phyloP scores from a whole-genome alignment of 371 early-diverging fungal genomes.

The Mortierella sp. region DNA sequence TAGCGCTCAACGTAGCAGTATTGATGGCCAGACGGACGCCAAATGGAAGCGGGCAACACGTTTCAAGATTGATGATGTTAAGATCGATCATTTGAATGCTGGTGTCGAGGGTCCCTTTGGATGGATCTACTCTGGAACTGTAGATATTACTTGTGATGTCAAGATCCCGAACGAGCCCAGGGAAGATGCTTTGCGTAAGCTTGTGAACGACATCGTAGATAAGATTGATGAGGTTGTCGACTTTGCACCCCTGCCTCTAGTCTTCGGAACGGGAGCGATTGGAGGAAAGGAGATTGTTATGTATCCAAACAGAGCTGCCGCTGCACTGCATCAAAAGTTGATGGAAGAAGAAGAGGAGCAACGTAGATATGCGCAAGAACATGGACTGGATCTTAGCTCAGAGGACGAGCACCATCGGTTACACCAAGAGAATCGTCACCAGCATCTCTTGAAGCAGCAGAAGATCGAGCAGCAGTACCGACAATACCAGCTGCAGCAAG shows the following conservation, averaged over 20 bases:
- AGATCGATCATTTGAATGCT: slow-evolving; percentile 91
- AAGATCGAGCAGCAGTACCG: slow-evolving; percentile 18
- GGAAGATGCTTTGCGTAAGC: slow-evolving; percentile 70
- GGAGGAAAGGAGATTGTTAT: slow-evolving; percentile 59
- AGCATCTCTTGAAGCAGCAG: slow-evolving; percentile 20
- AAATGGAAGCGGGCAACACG: slow-evolving; percentile 70
- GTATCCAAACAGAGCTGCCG: slow-evolving; percentile 53
- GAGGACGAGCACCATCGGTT: slow-evolving; percentile 32
- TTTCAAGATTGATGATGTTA: slow-evolving; percentile 90
- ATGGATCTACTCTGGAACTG: slow-evolving; percentile 93
- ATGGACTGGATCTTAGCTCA: slow-evolving; percentile 1
- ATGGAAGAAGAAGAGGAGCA: slow-evolving; percentile 53
- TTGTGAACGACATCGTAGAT: slow-evolving; percentile 84
- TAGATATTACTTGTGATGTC: slow-evolving; percentile 86
- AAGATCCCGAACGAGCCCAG: slow-evolving; percentile 77
- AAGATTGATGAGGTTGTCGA: slow-evolving; percentile 79
- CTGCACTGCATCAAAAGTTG: slow-evolving; percentile 47
- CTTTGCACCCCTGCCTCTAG: slow-evolving; percentile 61
- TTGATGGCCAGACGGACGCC: slow-evolving; percentile 49
- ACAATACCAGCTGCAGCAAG: slow-evolving; percentile 27
- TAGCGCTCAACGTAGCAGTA: slow-evolving; percentile 78
- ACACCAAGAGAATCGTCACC: slow-evolving; percentile 25
- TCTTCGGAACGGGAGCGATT: slow-evolving; percentile 67
- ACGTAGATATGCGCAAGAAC: slow-evolving; percentile 14
- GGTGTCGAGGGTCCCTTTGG: slow-evolving; percentile 92